Percentiles rank a stretch among this genome's conserved stretches.
Evolutionary conservation across 306 rosid genomes (phyloP).

Genomic region (Prunus mira): DNA sequence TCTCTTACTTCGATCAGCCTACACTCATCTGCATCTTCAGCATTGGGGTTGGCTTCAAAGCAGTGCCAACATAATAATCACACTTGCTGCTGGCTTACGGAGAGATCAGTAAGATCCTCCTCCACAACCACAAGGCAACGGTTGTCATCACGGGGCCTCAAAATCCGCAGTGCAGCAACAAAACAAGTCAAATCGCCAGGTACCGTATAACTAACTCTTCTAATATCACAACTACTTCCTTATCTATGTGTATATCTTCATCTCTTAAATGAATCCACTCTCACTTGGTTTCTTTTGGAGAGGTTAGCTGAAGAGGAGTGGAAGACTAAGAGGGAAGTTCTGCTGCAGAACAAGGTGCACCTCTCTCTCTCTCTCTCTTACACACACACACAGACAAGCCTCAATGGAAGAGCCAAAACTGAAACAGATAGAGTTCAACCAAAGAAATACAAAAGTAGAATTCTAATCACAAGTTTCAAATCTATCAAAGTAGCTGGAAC

Average conservation of each 20-base stretch:
- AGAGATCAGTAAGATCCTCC: conserved; percentile 32
- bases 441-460: too few species aligned
- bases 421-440: too few species aligned
- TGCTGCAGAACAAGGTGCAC: conserved; percentile 70
- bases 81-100: conserved; percentile 36
- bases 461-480: too few species aligned
- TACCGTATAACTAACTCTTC: conserved; percentile 8
- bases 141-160: conserved; percentile 39
- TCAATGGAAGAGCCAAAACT: too few species aligned
- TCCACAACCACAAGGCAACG: conserved; percentile 34
- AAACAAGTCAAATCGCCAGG: conserved; percentile 91
- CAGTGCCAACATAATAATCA: conserved; percentile 29
- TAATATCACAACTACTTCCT: too few species aligned
- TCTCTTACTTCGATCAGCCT: conserved; percentile 52
- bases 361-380: not conserved
- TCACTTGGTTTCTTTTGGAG: conserved; percentile 33
- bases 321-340: conserved; percentile 74
- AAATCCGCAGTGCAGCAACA: conserved; percentile 65
- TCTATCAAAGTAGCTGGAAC: too few species aligned
- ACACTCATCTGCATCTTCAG: conserved; percentile 46
- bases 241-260: too few species aligned
- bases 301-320: conserved; percentile 94
- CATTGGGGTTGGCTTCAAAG: conserved; percentile 42
- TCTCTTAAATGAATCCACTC: conserved; percentile 1
- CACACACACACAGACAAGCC: too few species aligned